Evolutionary conservation across 2,329 filamentous ascomycete species (phyloP).

Genomic region (Penicillium sp.): DNA sequence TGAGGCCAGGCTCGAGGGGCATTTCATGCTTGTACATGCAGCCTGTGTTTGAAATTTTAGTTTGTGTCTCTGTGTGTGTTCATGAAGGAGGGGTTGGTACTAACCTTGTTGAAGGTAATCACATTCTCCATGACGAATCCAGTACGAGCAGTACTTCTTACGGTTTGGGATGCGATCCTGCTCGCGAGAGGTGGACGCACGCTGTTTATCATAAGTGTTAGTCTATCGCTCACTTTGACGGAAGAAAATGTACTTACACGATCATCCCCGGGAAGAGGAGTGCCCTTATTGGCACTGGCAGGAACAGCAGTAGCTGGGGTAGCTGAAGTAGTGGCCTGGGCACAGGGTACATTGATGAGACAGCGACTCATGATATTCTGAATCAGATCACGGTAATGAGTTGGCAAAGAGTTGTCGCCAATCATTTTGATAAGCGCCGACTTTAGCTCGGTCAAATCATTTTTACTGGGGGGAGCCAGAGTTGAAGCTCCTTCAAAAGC

Average conservation of each 20-base stretch:
- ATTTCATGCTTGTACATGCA: slow-evolving; percentile 92
- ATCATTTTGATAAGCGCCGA: background rate
- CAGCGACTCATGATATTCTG: background rate
- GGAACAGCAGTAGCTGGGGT: background rate
- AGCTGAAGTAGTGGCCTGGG: background rate
- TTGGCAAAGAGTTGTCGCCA: background rate
- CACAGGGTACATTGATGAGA: background rate
- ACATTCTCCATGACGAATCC: slow-evolving; percentile 83
- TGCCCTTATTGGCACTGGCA: background rate
- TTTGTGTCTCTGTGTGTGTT: background rate
- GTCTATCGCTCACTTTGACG: background rate
- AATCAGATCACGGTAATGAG: background rate
- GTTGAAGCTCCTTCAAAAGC: slow-evolving; percentile 28
- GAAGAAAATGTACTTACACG: background rate
- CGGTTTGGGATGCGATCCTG: background rate
- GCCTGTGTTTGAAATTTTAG: slow-evolving; percentile 38
- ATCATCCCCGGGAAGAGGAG: background rate
- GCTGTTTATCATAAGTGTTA: background rate
- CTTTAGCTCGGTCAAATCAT: background rate
- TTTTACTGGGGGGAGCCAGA: background rate
- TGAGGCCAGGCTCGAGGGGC: slow-evolving; percentile 66
- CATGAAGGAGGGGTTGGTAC: background rate
- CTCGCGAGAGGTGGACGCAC: background rate
- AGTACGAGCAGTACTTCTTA: slow-evolving; percentile 85
- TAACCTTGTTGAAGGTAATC: slow-evolving; percentile 74